These are phyloP conservation scores for Byssothecium circinans DNA, from an alignment of 2,329 filamentous ascomycete species.

Conservation along the genomic window DNA sequence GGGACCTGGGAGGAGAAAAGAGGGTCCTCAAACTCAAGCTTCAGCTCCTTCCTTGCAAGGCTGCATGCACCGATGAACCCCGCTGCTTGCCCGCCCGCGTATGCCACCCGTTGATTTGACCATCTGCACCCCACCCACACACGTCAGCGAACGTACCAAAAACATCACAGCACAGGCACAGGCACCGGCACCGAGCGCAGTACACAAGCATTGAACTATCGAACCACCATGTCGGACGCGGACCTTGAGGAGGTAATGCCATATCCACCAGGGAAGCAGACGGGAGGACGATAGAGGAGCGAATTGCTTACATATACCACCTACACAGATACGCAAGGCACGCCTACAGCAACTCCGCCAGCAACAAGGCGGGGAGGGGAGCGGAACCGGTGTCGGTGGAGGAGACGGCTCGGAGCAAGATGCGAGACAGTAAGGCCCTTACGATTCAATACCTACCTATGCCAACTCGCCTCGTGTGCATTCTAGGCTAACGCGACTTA, in stretches of 20 bases:
- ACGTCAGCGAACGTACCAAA: not conserved
- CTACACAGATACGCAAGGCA: conserved; percentile 81
- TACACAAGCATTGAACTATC: no score
- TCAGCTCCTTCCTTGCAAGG: not conserved
- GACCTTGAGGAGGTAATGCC: conserved; percentile 62
- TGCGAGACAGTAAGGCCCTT: conserved; percentile 52
- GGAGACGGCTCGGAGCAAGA: conserved; percentile 59
- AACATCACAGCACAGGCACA: no score
- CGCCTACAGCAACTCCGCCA: conserved; percentile 92
- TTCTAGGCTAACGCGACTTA: conserved; percentile 2
- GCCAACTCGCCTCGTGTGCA: no score
- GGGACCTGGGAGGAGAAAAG: no score
- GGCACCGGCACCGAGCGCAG: no score
- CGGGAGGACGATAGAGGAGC: conserved; percentile 4
- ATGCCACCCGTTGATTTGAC: no score
- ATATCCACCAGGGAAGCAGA: no score
- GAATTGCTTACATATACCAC: conserved; percentile 1
- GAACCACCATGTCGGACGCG: conserved; percentile 61
- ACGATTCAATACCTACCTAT: no score
- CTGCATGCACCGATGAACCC: not conserved
- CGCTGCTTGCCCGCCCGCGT: not conserved
- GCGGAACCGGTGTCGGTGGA: conserved; percentile 54
- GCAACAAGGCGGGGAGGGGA: conserved; percentile 59
- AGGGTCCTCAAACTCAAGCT: no score
- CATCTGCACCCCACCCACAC: no score